Evolutionary conservation across 371 early-diverging fungal genomes (phyloP).

Genomic region (Mucor circinelloides): DNA sequence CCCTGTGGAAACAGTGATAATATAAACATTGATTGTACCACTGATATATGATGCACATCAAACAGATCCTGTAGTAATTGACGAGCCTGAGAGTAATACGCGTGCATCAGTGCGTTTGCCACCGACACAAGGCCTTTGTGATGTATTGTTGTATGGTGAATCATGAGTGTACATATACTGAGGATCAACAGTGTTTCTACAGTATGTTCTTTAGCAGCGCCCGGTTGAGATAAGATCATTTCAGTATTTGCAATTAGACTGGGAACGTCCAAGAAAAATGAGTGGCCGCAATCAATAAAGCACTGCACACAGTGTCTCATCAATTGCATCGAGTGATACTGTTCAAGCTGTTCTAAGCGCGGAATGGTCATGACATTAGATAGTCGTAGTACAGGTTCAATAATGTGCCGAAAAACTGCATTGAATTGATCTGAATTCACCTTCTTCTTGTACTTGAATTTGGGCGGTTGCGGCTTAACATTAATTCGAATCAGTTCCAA

Average conservation of each 20-base stretch:
- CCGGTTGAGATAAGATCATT: conserved; percentile 33
- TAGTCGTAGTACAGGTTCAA: conserved; percentile 27
- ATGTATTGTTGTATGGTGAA: conserved; percentile 41
- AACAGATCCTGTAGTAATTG: conserved; percentile 45
- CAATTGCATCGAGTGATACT: conserved; percentile 42
- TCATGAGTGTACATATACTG: conserved; percentile 43
- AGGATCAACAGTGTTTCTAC: conserved; percentile 38
- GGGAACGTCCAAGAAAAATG: conserved; percentile 40
- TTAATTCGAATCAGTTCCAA: conserved; percentile 47
- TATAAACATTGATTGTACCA: conserved; percentile 45
- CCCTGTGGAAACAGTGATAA: conserved; percentile 43
- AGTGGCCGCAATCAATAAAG: conserved; percentile 44
- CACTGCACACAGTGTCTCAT: conserved; percentile 46
- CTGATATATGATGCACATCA: conserved; percentile 40
- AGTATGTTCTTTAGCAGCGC: conserved; percentile 33
- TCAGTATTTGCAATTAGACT: conserved; percentile 36
- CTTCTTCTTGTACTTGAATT: conserved; percentile 6
- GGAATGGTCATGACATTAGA: conserved; percentile 13
- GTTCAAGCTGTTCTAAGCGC: conserved; percentile 19
- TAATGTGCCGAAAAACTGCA: conserved; percentile 22
- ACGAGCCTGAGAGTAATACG: conserved; percentile 43
- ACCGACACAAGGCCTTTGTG: conserved; percentile 22
- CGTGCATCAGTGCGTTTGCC: conserved; percentile 33
- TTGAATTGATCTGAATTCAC: conserved; percentile 18
- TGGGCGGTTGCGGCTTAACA: conserved; percentile 37